Conservation (phyloP, 2,329 filamentous ascomycete genomes). For the Exophiala lecanii-corni region DNA sequence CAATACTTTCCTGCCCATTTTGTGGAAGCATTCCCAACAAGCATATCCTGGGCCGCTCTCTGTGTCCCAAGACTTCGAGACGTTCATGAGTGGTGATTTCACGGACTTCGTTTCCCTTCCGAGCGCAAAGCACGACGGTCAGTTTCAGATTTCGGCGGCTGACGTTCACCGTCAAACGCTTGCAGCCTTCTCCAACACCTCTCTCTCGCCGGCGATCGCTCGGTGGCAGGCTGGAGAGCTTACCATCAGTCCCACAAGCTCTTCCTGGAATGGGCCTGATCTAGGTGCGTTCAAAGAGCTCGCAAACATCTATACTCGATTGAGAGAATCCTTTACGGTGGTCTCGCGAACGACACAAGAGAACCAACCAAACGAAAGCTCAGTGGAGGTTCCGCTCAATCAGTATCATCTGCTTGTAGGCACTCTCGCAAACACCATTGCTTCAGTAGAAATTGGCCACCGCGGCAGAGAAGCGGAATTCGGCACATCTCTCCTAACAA, state of each 20-base stretch:
- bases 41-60: constrained; percentile 70
- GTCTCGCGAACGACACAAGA: constrained; percentile 8
- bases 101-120: constrained; percentile 30
- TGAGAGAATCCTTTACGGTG: constrained; percentile 22
- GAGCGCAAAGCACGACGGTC: constrained; percentile 18
- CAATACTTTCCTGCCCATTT: constrained; percentile 88
- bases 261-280: constrained; percentile 19
- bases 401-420: constrained; percentile 18
- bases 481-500: constrained; percentile 72
- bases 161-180: constrained; percentile 30
- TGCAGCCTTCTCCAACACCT: constrained; percentile 28
- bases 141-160: constrained; percentile 8
- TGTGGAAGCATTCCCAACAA: constrained; percentile 91
- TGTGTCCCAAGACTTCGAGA: constrained; percentile 56
- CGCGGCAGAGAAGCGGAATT: constrained; percentile 72
- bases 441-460: constrained; percentile 85
- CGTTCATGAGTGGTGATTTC: constrained; percentile 64
- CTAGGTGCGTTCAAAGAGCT: constrained; percentile 21
- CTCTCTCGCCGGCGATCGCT: constrained; percentile 16
- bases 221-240: constrained; percentile 19
- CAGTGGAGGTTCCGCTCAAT: constrained; percentile 10
- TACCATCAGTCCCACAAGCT: constrained; percentile 17
- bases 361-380: not conserved
- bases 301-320: constrained; percentile 28
- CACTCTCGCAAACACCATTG: constrained; percentile 59